A percentile compares a stretch with the other conserved stretches of the same genome.
These are phyloP conservation scores for Penicillium sp. DNA, from an alignment of 2,329 filamentous ascomycete genomes.

Conservation along the genomic window DNA sequence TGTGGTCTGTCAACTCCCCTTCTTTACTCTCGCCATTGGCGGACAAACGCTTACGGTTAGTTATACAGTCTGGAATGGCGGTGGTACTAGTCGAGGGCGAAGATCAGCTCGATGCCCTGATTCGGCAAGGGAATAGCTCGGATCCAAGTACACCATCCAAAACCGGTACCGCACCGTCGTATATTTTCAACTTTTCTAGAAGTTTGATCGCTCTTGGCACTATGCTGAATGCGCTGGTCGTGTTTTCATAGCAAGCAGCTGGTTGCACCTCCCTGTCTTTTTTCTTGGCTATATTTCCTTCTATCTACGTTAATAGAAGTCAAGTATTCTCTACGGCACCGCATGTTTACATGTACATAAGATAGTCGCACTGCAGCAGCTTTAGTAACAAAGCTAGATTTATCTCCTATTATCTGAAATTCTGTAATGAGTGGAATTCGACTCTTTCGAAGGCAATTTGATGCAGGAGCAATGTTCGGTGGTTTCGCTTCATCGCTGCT, in stretches of 20 bases:
- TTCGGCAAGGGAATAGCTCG: not conserved
- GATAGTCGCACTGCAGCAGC: not conserved
- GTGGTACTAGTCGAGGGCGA: not conserved
- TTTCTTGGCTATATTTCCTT: not conserved
- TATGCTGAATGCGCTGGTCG: not conserved
- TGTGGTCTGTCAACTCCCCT: conserved; percentile 3
- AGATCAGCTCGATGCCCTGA: not conserved
- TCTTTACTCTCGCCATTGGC: not conserved
- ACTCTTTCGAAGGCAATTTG: conserved; percentile 3
- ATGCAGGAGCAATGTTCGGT: not conserved
- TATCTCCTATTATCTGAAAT: not conserved
- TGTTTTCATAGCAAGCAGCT: not conserved
- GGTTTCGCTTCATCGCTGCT: conserved; percentile 2
- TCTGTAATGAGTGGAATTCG: not conserved
- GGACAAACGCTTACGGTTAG: conserved; percentile 2
- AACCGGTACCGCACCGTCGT: conserved; percentile 1
- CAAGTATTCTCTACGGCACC: not conserved
- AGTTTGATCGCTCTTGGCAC: not conserved
- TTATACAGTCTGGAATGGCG: conserved; percentile 1
- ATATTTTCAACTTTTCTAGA: not conserved
- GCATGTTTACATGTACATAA: not conserved
- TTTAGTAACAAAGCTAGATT: not conserved
- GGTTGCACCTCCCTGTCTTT: not conserved
- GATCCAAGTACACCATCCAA: not conserved
- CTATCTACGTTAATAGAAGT: not conserved